phyloP scores from a whole-genome alignment of 495 filamentous ascomycete species.

The Penicillium alfredii region DNA sequence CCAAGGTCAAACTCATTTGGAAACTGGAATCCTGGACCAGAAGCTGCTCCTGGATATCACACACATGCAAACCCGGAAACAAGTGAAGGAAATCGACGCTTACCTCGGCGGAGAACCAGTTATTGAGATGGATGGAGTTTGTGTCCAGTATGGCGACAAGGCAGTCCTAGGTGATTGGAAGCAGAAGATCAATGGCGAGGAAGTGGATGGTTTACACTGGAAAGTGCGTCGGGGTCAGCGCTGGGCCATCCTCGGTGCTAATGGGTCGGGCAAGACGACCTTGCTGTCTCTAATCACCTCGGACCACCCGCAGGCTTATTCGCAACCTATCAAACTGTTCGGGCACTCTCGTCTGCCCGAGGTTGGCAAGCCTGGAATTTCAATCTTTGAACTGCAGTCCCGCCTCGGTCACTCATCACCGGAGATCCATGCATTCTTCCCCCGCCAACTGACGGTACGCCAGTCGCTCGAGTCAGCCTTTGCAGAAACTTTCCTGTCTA shows the following conservation, averaged over 20 bases:
- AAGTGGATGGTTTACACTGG: slow-evolving; percentile 67
- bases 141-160: slow-evolving; percentile 72
- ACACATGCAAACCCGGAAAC: slow-evolving; percentile 1
- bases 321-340: slow-evolving; percentile 78
- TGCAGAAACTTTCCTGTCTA: slow-evolving; percentile 75
- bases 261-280: slow-evolving; percentile 81
- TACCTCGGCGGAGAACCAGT: slow-evolving; percentile 51
- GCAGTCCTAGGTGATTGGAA: slow-evolving; percentile 72
- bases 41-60: slow-evolving; percentile 28
- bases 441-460: slow-evolving; percentile 66
- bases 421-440: slow-evolving; percentile 91
- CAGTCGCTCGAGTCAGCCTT: slow-evolving; percentile 77
- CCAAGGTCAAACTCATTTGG: slow-evolving; percentile 10
- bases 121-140: slow-evolving; percentile 80
- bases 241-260: slow-evolving; percentile 89
- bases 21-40: slow-evolving; percentile 25
- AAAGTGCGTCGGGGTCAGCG: slow-evolving; percentile 73
- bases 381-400: slow-evolving; percentile 84
- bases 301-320: slow-evolving; percentile 92
- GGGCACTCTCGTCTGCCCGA: slow-evolving; percentile 73
- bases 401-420: slow-evolving; percentile 89
- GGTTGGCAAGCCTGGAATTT: slow-evolving; percentile 65
- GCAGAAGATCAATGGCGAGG: slow-evolving; percentile 44
- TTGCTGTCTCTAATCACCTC: slow-evolving; percentile 87
- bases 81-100: neutral